Evolutionary conservation across 164 flowering plant species (phyloP).

Genomic region (Santalum album): DNA sequence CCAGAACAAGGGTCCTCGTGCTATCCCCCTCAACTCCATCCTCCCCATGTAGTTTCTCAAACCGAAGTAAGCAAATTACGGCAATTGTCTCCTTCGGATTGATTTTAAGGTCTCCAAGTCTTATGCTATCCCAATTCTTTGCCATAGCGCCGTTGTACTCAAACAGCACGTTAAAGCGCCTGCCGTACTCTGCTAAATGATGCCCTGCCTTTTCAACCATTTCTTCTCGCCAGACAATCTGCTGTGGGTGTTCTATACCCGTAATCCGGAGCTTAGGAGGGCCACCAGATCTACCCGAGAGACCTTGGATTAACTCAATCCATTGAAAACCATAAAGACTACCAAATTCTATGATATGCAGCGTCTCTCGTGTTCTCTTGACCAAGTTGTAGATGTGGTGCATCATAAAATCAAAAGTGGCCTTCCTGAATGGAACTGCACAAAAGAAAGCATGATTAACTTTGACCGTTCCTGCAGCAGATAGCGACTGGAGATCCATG

Average conservation of each 20-base stretch:
- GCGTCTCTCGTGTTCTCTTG: neutral
- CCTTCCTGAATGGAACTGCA: neutral
- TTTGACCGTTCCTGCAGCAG: neutral
- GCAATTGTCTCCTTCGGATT: too few species aligned
- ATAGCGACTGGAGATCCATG: neutral
- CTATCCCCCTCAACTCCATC: too few species aligned
- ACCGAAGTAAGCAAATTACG: too few species aligned
- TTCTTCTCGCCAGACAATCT: neutral
- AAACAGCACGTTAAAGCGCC: slow-evolving; percentile 47
- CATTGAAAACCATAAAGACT: neutral
- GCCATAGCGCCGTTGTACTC: slow-evolving; percentile 43
- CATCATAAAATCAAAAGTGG: neutral
- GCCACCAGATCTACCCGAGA: neutral
- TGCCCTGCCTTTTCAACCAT: slow-evolving; percentile 51
- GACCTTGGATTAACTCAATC: neutral
- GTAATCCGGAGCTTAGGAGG: neutral
- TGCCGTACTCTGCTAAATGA: slow-evolving; percentile 34
- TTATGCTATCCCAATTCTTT: too few species aligned
- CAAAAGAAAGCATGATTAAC: neutral
- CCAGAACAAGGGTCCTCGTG: too few species aligned
- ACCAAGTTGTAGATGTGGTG: neutral
- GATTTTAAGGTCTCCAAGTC: slow-evolving; percentile 37
- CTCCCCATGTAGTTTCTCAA: too few species aligned
- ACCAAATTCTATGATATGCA: neutral
- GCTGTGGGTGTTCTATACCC: neutral